Percentiles rank a stretch among this genome's conserved stretches.
Evolutionary conservation across 2,329 filamentous ascomycete species (phyloP).

Genomic region (Juglanconis juglandina): DNA sequence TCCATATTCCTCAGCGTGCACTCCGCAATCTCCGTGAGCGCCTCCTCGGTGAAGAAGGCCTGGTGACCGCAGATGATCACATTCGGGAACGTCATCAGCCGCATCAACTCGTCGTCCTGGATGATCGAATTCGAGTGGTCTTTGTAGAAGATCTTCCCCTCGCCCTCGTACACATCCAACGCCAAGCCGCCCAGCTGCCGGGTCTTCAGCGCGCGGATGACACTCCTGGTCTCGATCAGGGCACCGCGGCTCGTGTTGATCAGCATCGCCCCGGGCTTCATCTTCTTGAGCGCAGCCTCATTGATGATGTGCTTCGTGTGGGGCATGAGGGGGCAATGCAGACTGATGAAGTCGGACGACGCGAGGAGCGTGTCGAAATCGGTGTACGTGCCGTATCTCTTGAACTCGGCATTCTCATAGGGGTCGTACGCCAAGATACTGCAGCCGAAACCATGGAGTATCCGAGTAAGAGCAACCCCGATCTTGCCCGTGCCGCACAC

Average conservation of each 20-base stretch:
- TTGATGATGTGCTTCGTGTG: constrained; percentile 61
- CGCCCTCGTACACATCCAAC: constrained; percentile 66
- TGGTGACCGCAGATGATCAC: constrained; percentile 66
- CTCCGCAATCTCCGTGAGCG: constrained; percentile 60
- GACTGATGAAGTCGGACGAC: constrained; percentile 57
- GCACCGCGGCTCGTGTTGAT: constrained; percentile 68
- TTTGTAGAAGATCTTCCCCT: constrained; percentile 61
- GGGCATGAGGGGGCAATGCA: constrained; percentile 64
- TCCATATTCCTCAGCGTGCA: constrained; percentile 56
- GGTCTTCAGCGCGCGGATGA: constrained; percentile 59
- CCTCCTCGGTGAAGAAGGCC: constrained; percentile 67
- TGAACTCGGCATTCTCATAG: constrained; percentile 47
- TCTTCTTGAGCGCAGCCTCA: constrained; percentile 44
- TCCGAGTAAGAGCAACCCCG: constrained; percentile 57
- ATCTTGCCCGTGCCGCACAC: constrained; percentile 65
- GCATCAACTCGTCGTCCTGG: constrained; percentile 63
- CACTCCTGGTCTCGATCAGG: constrained; percentile 57
- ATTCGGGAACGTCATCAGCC: constrained; percentile 66
- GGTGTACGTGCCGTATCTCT: constrained; percentile 47
- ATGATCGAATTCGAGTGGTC: constrained; percentile 64
- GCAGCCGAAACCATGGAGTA: constrained; percentile 65
- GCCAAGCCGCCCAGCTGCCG: constrained; percentile 59
- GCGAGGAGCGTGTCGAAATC: constrained; percentile 53
- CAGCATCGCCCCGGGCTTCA: constrained; percentile 59
- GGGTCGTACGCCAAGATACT: constrained; percentile 59